phyloP scores from a whole-genome alignment of 768 basidiomycete species.

The Phanerochaete sordida region DNA sequence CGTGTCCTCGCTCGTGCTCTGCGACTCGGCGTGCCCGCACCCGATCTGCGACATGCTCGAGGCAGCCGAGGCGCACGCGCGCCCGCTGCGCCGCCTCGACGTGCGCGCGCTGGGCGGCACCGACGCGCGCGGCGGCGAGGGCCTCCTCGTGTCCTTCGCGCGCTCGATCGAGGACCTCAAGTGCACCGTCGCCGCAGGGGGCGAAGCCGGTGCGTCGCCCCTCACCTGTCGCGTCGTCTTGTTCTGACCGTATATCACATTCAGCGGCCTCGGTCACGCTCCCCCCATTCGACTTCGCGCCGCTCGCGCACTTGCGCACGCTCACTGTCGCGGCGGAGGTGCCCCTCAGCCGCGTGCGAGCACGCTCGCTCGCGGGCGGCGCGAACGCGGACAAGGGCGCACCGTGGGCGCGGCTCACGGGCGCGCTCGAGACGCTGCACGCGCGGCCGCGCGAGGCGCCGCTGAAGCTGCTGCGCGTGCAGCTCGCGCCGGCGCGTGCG shows the following conservation, averaged over 20 bases:
- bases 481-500: neutral
- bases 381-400: neutral
- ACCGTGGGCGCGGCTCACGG: neutral
- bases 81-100: neutral
- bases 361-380: neutral
- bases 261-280: neutral
- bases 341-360: neutral
- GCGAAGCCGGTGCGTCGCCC: neutral
- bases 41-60: neutral
- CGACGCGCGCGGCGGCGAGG: neutral
- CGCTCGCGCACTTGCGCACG: neutral
- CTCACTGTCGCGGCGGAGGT: neutral
- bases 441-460: neutral
- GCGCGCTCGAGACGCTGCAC: neutral
- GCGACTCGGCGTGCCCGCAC: neutral
- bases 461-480: neutral
- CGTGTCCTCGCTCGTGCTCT: neutral
- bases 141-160: neutral
- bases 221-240: no score
- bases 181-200: neutral
- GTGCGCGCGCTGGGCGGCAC: neutral
- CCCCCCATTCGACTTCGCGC: neutral
- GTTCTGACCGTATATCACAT: no score
- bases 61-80: neutral
- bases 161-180: neutral